A percentile compares a stretch with the other conserved stretches of the same genome.
phyloP scores from a whole-genome alignment of 257 asterid species.

The Scutellaria galericulata region DNA sequence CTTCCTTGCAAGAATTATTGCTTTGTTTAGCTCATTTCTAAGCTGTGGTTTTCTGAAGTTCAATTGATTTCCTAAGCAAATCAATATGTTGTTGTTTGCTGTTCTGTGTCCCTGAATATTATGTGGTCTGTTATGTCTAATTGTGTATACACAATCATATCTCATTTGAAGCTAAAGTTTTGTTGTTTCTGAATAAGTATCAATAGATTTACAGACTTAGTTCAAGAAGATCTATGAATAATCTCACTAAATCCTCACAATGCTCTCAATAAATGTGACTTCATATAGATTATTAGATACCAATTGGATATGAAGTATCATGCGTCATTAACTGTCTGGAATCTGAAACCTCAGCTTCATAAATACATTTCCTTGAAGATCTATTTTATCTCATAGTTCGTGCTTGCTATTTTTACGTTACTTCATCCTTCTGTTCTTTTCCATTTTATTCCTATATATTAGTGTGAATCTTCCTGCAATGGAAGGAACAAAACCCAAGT shows the following conservation, averaged over 20 bases:
- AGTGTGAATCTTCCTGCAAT: not conserved
- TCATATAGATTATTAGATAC: constrained; percentile 35
- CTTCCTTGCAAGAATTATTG: constrained; percentile 16
- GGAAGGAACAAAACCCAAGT: not conserved
- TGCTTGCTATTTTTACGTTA: not conserved
- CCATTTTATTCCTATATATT: constrained; percentile 11
- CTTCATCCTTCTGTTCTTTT: constrained; percentile 8
- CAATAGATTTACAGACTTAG: constrained; percentile 4
- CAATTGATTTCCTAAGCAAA: constrained; percentile 15
- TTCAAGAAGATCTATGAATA: not conserved
- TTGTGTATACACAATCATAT: constrained; percentile 8
- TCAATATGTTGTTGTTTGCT: not conserved
- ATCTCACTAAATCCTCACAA: not conserved
- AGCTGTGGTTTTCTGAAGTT: constrained; percentile 24
- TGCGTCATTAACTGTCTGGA: constrained; percentile 23
- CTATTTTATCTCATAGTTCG: not conserved
- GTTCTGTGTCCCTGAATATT: constrained; percentile 16
- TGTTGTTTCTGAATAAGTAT: constrained; percentile 10
- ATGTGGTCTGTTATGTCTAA: constrained; percentile 15
- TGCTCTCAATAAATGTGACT: constrained; percentile 24
- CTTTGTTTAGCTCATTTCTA: not conserved
- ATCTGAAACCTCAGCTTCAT: constrained; percentile 31
- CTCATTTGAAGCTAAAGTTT: constrained; percentile 19
- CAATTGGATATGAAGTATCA: constrained; percentile 20
- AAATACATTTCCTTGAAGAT: constrained; percentile 3